Conservation (phyloP, 352 stramenopile species). For the Phytophthora pisi region DNA sequence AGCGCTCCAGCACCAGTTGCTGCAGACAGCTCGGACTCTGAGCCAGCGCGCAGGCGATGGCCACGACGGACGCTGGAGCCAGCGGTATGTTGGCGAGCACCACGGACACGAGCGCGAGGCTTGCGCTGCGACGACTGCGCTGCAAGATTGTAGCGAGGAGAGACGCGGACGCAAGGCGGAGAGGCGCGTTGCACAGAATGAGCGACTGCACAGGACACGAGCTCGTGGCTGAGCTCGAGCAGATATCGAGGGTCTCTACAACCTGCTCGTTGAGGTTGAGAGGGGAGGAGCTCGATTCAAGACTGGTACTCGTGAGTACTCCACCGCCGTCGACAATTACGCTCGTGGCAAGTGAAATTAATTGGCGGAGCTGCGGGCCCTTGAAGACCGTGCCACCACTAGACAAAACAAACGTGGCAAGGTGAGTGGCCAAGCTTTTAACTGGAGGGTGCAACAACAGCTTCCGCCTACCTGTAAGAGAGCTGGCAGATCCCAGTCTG, state of each 20-base stretch:
- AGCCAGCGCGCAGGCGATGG: conserved; percentile 51
- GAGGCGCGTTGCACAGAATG: conserved; percentile 70
- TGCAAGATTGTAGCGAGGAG: conserved; percentile 44
- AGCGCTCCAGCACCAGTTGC: conserved; percentile 76
- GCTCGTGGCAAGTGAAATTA: conserved; percentile 61
- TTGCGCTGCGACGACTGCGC: conserved; percentile 32
- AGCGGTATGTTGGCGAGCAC: conserved; percentile 67
- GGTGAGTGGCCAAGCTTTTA: conserved; percentile 3
- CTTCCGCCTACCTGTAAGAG: conserved; percentile 44
- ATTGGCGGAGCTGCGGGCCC: conserved; percentile 52
- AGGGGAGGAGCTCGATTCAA: neutral
- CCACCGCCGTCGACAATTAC: conserved; percentile 61
- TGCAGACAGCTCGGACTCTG: conserved; percentile 59
- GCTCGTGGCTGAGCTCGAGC: conserved; percentile 8
- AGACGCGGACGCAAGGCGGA: conserved; percentile 40
- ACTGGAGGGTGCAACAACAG: neutral
- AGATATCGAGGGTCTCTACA: conserved; percentile 49
- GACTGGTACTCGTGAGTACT: conserved; percentile 2
- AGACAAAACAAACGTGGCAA: neutral
- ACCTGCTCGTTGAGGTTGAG: conserved; percentile 56
- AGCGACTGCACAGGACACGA: conserved; percentile 58
- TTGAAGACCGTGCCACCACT: conserved; percentile 53
- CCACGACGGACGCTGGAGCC: conserved; percentile 37
- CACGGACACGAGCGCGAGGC: conserved; percentile 49
- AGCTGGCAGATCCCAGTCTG: conserved; percentile 70